These are phyloP conservation scores for Fraxinus pennsylvanica DNA, from an alignment of 257 asterid species.

Conservation along the genomic window DNA sequence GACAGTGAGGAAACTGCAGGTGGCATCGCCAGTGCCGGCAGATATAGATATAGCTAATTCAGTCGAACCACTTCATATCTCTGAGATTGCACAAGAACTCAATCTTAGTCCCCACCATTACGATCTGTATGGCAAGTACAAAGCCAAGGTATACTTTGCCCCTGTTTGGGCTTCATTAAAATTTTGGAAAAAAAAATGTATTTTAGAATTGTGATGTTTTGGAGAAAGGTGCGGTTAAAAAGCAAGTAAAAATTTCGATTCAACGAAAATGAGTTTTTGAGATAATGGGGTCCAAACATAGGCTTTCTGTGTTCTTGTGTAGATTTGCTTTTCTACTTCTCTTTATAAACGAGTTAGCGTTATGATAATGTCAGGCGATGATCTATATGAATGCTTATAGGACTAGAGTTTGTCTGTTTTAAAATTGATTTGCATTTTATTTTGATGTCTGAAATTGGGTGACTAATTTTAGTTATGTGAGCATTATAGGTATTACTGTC, in stretches of 20 bases:
- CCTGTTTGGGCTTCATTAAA: too few species aligned
- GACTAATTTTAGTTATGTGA: background rate
- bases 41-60: slow-evolving; percentile 97
- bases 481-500: slow-evolving; percentile 69
- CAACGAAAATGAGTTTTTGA: too few species aligned
- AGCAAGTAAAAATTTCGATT: too few species aligned
- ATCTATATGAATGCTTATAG: background rate
- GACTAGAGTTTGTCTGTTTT: background rate
- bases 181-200: too few species aligned
- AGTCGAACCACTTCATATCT: slow-evolving; percentile 72
- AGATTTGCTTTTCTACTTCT: background rate
- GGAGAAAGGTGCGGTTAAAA: too few species aligned
- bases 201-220: too few species aligned
- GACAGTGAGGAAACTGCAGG: slow-evolving; percentile 69
- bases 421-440: too few species aligned
- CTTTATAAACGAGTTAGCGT: background rate
- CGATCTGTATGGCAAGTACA: slow-evolving; percentile 90
- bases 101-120: slow-evolving; percentile 64
- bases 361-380: background rate
- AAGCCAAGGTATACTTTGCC: slow-evolving; percentile 62
- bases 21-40: slow-evolving; percentile 86
- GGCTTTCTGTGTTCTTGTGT: background rate
- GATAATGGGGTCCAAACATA: too few species aligned
- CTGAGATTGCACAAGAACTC: slow-evolving; percentile 80
- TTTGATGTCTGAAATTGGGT: too few species aligned